phyloP scores from a whole-genome alignment of 768 basidiomycete genomes.

The Leccinum subgranulosum region DNA sequence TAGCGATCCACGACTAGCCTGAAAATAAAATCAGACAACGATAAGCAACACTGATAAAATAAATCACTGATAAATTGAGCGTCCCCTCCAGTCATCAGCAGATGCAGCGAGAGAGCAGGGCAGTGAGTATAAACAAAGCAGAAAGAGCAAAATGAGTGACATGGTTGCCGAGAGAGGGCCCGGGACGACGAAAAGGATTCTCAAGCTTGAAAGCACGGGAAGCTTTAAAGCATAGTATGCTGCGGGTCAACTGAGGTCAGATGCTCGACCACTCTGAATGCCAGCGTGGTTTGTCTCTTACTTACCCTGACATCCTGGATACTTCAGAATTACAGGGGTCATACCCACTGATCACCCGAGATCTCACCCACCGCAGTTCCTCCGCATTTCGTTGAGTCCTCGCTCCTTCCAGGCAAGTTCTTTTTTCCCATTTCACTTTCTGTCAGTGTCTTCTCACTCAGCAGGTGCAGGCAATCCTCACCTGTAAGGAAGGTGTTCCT shows the following conservation, averaged over 20 bases:
- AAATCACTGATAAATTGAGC: constrained; percentile 15
- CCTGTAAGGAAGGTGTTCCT: too few species aligned
- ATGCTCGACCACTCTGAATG: background rate
- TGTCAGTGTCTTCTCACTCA: too few species aligned
- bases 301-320: background rate
- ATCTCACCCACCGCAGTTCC: background rate
- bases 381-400: too few species aligned
- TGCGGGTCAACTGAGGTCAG: background rate
- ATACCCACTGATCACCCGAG: background rate
- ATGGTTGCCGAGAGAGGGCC: constrained; percentile 1
- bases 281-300: background rate
- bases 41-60: too few species aligned
- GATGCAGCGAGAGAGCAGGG: constrained; percentile 8
- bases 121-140: background rate
- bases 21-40: background rate
- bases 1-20: constrained; percentile 15
- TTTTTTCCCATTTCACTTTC: too few species aligned
- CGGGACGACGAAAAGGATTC: background rate
- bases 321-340: background rate
- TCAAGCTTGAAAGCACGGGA: background rate
- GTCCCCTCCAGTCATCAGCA: constrained; percentile 12
- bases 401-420: too few species aligned
- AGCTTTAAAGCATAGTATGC: background rate
- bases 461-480: too few species aligned
- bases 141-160: background rate